Evolutionary conservation across 2,329 filamentous ascomycete genomes (phyloP).

Genomic region (Epichloe sp.): DNA sequence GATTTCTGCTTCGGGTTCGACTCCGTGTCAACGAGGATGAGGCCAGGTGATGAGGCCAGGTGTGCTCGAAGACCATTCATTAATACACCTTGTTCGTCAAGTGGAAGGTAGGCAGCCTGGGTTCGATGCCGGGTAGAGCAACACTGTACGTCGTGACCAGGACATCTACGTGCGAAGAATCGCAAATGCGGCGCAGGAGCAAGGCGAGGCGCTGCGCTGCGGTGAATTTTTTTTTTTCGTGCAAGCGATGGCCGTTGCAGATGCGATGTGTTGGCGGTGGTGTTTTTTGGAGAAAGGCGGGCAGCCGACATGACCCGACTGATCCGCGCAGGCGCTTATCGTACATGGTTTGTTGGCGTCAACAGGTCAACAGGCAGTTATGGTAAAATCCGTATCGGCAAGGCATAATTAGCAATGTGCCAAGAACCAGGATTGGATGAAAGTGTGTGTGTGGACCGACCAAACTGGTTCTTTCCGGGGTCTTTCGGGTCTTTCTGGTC

Average conservation of each 20-base stretch:
- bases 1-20: too few relatives aligned
- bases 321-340: neutral
- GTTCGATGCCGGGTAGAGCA: too few relatives aligned
- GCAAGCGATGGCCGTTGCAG: conserved; percentile 1
- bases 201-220: neutral
- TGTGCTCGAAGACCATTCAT: neutral
- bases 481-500: too few relatives aligned
- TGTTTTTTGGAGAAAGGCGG: neutral
- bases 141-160: neutral
- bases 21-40: neutral
- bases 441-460: too few relatives aligned
- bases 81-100: too few relatives aligned
- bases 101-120: too few relatives aligned
- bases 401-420: neutral
- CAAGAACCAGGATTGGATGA: neutral
- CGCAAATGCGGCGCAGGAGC: too few relatives aligned
- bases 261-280: neutral
- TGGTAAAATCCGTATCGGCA: too few relatives aligned
- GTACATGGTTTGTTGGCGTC: too few relatives aligned
- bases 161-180: neutral
- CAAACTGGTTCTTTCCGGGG: too few relatives aligned
- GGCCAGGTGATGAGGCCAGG: neutral
- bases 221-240: too few relatives aligned
- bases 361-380: too few relatives aligned
- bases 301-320: neutral